phyloP scores from a whole-genome alignment of 768 basidiomycete species.

The Rubroboletus satanas region DNA sequence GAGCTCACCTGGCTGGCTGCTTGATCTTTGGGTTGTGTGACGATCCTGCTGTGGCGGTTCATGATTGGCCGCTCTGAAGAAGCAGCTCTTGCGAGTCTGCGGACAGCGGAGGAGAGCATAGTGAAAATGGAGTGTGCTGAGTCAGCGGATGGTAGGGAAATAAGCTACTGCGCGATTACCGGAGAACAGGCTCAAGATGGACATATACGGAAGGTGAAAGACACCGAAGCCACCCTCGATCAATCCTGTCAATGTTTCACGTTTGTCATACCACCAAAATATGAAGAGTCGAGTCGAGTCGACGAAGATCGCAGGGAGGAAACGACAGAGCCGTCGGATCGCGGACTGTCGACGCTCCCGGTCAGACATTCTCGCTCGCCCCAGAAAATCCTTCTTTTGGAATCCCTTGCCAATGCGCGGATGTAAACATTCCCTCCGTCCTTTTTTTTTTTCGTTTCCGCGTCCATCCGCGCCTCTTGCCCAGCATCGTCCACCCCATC shows the following conservation, averaged over 20 bases:
- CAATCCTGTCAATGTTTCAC: slow-evolving; percentile 43
- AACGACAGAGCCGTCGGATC: slow-evolving; percentile 10
- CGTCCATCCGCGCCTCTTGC: slow-evolving; percentile 17
- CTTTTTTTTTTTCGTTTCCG: slow-evolving; percentile 30
- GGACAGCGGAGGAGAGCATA: not conserved
- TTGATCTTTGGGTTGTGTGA: slow-evolving; percentile 92
- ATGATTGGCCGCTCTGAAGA: slow-evolving; percentile 44
- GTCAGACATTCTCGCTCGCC: slow-evolving; percentile 17
- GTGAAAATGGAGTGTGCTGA: slow-evolving; percentile 4
- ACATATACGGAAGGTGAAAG: slow-evolving; percentile 35
- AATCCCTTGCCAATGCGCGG: slow-evolving; percentile 26
- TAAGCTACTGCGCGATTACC: slow-evolving; percentile 37
- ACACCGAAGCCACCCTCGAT: slow-evolving; percentile 36
- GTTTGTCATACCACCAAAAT: slow-evolving; percentile 26
- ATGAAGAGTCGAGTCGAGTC: too few species aligned
- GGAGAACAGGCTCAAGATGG: slow-evolving; percentile 32
- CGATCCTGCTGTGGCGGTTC: slow-evolving; percentile 70
- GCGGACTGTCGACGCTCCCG: slow-evolving; percentile 24
- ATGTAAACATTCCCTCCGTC: slow-evolving; percentile 27
- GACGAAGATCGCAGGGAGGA: too few species aligned
- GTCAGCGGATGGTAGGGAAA: too few species aligned
- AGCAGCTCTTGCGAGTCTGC: slow-evolving; percentile 31
- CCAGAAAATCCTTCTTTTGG: slow-evolving; percentile 19
- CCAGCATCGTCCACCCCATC: not conserved
- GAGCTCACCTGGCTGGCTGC: slow-evolving; percentile 81